Evolutionary conservation across 768 basidiomycete genomes (phyloP).

Genomic region (Candolleomyces efflorescens): DNA sequence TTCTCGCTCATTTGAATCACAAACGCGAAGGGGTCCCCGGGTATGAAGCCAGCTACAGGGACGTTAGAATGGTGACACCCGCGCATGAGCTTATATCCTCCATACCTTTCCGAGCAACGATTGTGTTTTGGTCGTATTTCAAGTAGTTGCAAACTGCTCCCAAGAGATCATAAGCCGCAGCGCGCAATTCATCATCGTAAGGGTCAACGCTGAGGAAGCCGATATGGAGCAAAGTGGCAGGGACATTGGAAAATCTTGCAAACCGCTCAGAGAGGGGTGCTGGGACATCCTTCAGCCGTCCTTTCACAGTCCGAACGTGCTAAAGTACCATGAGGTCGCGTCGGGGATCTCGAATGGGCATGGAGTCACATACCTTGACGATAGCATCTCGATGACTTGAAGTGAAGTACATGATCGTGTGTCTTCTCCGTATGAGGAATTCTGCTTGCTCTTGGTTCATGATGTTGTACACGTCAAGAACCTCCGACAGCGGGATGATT

Average conservation of each 20-base stretch:
- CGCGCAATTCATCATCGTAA: constrained; percentile 71
- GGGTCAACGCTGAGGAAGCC: constrained; percentile 76
- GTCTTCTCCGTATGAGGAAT: constrained; percentile 76
- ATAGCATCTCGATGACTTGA: constrained; percentile 66
- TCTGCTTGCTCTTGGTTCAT: constrained; percentile 69
- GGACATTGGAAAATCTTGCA: constrained; percentile 78
- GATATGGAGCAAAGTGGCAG: constrained; percentile 82
- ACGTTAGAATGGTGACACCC: not conserved
- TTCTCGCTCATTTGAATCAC: constrained; percentile 65
- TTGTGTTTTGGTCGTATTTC: constrained; percentile 70
- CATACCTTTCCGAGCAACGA: constrained; percentile 68
- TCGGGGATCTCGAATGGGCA: not conserved
- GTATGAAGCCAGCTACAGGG: constrained; percentile 60
- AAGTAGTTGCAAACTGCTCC: constrained; percentile 72
- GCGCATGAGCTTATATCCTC: not conserved
- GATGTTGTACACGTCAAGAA: constrained; percentile 85
- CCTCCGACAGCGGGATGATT: constrained; percentile 71
- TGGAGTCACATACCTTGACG: constrained; percentile 51
- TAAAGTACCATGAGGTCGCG: constrained; percentile 21
- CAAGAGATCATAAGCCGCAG: constrained; percentile 76
- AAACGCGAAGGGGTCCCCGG: constrained; percentile 60
- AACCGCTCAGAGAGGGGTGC: constrained; percentile 56
- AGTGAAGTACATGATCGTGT: constrained; percentile 73
- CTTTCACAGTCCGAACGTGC: constrained; percentile 76
- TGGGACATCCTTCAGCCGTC: constrained; percentile 54